A percentile compares a stretch with the other conserved stretches of the same genome.
Conservation (phyloP, 1,139 yeast genomes). For the Sugiyamaella paludigena region DNA sequence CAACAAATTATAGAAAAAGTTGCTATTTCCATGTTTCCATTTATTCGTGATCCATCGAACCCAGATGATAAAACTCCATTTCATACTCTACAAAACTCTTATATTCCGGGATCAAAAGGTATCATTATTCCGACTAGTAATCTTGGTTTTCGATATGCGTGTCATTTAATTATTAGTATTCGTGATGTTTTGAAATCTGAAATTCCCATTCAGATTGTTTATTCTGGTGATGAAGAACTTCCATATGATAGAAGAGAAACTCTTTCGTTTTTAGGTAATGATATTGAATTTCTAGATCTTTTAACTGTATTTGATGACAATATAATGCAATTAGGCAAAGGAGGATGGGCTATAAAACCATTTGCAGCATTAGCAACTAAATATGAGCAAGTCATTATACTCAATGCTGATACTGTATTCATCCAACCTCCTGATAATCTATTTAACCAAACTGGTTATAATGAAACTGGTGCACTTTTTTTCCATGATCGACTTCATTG, state of each 20-base stretch:
- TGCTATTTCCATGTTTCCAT: conserved; percentile 6
- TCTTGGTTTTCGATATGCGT: neutral
- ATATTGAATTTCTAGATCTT: conserved; percentile 4
- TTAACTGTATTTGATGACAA: conserved; percentile 2
- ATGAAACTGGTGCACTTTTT: conserved; percentile 9
- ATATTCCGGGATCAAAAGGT: conserved; percentile 9
- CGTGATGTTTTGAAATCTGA: conserved; percentile 6
- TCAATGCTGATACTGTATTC: conserved; percentile 12
- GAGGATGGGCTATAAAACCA: conserved; percentile 12
- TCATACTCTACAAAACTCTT: conserved; percentile 1
- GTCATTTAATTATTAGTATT: conserved; percentile 1
- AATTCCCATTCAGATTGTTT: conserved; percentile 8
- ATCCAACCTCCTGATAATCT: conserved; percentile 10
- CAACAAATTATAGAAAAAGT: conserved; percentile 4
- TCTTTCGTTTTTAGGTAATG: neutral
- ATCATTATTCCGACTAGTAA: conserved; percentile 4
- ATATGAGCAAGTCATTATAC: conserved; percentile 2
- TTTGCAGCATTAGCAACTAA: conserved; percentile 6
- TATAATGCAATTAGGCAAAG: conserved; percentile 1
- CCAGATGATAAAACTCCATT: conserved; percentile 2
- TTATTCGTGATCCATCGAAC: neutral
- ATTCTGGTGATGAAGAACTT: conserved; percentile 11
- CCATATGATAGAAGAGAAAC: conserved; percentile 2
- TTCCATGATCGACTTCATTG: conserved; percentile 8
- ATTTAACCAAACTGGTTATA: conserved; percentile 2